Percentiles rank a stretch among this genome's conserved stretches.
These are phyloP conservation scores for Fusarium sp. DNA, from an alignment of 2,329 filamentous ascomycete species.

Conservation along the genomic window DNA sequence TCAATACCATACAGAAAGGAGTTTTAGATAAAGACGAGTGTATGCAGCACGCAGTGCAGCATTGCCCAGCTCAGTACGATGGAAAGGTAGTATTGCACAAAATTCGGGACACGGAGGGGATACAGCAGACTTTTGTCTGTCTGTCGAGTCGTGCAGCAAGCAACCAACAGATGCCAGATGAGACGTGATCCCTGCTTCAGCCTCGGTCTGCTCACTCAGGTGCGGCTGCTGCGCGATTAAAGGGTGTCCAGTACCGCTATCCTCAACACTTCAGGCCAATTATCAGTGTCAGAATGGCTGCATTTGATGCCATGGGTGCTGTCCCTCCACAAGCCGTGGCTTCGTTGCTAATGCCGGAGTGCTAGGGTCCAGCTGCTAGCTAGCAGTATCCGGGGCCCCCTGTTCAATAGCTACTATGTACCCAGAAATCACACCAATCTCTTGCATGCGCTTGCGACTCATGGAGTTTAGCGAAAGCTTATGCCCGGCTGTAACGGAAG, in stretches of 20 bases:
- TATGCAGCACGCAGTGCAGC: conserved; percentile 15
- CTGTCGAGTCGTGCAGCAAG: background rate
- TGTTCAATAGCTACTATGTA: too few relatives aligned
- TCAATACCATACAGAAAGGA: too few relatives aligned
- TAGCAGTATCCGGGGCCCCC: too few relatives aligned
- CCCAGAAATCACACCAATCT: conserved; percentile 18
- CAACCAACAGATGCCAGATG: background rate
- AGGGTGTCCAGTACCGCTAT: too few relatives aligned
- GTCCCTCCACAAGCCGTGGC: too few relatives aligned
- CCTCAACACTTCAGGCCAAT: too few relatives aligned
- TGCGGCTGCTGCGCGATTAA: background rate
- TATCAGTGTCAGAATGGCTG: too few relatives aligned
- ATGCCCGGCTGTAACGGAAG: conserved; percentile 18
- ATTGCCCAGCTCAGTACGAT: conserved; percentile 1
- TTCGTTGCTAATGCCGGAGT: too few relatives aligned
- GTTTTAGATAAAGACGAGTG: background rate
- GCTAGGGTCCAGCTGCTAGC: too few relatives aligned
- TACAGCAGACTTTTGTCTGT: conserved; percentile 33
- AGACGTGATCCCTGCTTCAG: background rate
- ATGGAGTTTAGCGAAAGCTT: background rate
- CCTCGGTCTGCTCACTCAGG: background rate
- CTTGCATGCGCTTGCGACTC: conserved; percentile 3
- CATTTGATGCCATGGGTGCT: too few relatives aligned
- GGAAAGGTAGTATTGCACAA: conserved; percentile 3
- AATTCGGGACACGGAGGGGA: background rate